Evolutionary conservation across 352 stramenopile genomes (phyloP).

Genomic region (Globisporangium perplexum): DNA sequence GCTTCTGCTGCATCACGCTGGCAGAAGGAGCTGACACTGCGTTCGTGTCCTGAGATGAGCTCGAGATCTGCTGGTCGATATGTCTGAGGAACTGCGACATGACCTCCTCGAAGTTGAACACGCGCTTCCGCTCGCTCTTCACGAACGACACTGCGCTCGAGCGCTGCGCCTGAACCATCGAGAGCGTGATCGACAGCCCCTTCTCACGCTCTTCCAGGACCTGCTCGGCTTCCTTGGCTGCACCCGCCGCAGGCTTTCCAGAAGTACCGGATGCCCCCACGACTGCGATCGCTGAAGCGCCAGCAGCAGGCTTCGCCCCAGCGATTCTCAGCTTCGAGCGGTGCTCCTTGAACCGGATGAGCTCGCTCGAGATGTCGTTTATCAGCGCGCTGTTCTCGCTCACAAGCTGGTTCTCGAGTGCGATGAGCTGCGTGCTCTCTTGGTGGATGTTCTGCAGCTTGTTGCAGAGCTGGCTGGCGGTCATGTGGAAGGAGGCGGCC

Average conservation of each 20-base stretch:
- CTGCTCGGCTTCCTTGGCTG: conserved; percentile 54
- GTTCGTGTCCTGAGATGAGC: background rate
- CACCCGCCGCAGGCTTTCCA: conserved; percentile 8
- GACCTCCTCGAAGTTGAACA: conserved; percentile 55
- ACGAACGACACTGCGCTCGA: conserved; percentile 43
- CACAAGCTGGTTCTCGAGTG: conserved; percentile 57
- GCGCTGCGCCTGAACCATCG: conserved; percentile 59
- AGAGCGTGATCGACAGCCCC: conserved; percentile 60
- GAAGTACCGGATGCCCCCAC: background rate
- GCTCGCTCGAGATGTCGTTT: conserved; percentile 65
- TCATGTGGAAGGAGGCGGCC: conserved; percentile 70
- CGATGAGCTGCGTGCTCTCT: conserved; percentile 62
- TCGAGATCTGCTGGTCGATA: conserved; percentile 28
- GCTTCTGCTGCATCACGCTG: background rate
- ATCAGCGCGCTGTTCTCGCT: conserved; percentile 52
- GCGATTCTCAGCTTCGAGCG: conserved; percentile 33
- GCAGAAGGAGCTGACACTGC: background rate
- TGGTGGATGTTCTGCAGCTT: conserved; percentile 80
- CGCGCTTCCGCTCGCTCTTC: conserved; percentile 53
- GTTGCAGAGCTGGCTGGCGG: conserved; percentile 65
- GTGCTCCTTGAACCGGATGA: conserved; percentile 52
- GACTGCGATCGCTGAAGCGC: background rate
- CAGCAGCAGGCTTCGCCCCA: background rate
- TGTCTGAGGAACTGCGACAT: conserved; percentile 48
- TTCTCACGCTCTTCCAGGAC: conserved; percentile 77